Conservation (phyloP, 257 asterid species). For the Capsicum rhomboideum region DNA sequence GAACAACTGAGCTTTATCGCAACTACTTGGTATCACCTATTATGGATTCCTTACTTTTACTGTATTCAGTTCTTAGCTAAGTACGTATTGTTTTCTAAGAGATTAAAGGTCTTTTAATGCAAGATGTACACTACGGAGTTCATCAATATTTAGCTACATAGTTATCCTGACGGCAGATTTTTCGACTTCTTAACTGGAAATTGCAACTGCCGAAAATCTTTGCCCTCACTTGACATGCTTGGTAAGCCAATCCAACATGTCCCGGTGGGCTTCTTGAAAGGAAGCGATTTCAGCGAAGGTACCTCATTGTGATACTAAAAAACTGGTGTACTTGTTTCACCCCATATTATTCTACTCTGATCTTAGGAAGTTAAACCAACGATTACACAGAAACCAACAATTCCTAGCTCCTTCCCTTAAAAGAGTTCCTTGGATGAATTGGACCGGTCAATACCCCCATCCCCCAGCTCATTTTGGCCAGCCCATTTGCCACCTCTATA, state of each 20-base stretch:
- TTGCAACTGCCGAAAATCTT: neutral
- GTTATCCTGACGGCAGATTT: neutral
- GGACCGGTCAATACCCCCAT: no score
- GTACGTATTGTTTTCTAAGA: neutral
- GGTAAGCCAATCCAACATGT: conserved; percentile 39
- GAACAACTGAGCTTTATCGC: neutral
- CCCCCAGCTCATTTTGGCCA: no score
- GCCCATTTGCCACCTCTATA: no score
- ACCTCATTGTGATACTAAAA: no score
- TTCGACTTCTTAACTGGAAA: neutral
- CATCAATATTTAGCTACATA: neutral
- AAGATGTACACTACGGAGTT: neutral
- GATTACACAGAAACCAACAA: no score
- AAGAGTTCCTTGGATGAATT: no score
- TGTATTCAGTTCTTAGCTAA: no score
- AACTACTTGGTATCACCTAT: neutral
- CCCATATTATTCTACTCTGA: no score
- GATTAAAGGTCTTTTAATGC: neutral
- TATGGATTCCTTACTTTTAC: neutral
- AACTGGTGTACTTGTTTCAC: no score
- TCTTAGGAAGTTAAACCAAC: no score
- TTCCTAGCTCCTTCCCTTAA: no score
- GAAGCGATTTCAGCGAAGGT: no score
- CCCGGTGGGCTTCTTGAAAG: conserved; percentile 33
- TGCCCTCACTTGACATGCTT: conserved; percentile 25